These are phyloP conservation scores for Monosporascus ibericus DNA, from an alignment of 2,329 filamentous ascomycete species.

Conservation along the genomic window DNA sequence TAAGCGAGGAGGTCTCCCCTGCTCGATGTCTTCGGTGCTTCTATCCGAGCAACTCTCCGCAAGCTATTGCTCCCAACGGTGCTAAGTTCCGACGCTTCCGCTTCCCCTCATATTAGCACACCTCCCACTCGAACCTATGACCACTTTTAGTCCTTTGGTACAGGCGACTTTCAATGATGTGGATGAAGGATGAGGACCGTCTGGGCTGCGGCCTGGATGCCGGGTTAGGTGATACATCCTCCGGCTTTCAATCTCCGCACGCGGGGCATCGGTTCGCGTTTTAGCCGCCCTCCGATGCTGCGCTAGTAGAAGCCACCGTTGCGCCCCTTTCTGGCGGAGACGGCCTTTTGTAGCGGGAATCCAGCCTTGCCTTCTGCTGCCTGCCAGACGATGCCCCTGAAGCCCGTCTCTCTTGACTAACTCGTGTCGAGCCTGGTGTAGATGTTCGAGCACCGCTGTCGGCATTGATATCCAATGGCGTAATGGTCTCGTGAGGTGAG, in stretches of 20 bases:
- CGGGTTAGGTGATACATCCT: too few relatives aligned
- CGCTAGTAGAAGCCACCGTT: neutral
- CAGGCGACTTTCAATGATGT: neutral
- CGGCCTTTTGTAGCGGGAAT: neutral
- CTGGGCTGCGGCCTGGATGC: neutral
- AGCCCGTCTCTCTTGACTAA: neutral
- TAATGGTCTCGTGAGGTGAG: neutral
- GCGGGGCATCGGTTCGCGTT: neutral
- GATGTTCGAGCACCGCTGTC: neutral
- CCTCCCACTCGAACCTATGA: neutral
- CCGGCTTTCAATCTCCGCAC: neutral
- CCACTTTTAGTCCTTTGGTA: neutral
- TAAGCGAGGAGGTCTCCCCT: too few relatives aligned
- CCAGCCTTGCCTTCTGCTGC: neutral
- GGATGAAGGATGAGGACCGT: neutral
- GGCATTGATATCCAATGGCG: neutral
- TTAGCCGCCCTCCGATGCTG: neutral
- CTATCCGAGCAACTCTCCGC: too few relatives aligned
- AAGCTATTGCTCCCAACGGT: too few relatives aligned
- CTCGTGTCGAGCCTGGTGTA: neutral
- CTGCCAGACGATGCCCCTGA: neutral
- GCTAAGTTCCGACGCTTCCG: too few relatives aligned
- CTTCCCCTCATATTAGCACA: neutral
- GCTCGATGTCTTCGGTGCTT: too few relatives aligned
- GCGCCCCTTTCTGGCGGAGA: neutral